Conservation (phyloP, 2,329 filamentous ascomycete species). For the Ophiosphaerella korrae region DNA sequence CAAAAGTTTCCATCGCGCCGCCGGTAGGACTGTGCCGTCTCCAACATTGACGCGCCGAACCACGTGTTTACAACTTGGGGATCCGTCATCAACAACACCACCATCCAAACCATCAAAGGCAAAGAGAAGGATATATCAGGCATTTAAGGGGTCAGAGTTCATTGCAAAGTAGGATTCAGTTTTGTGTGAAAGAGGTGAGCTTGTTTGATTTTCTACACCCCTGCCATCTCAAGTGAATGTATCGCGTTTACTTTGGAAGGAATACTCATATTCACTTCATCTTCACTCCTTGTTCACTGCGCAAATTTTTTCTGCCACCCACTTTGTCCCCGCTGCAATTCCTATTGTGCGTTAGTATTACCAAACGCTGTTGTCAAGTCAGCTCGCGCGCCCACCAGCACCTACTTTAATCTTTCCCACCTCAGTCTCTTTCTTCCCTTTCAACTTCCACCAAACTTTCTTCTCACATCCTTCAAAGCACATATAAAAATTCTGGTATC, state of each 20-base stretch:
- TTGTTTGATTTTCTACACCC: conserved; percentile 5
- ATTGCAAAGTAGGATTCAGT: conserved; percentile 5
- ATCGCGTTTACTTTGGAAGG: conserved; percentile 3
- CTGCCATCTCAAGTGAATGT: conserved; percentile 7
- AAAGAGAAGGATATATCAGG: conserved; percentile 8
- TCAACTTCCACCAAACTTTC: neutral
- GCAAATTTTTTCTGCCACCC: neutral
- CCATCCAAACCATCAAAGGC: conserved; percentile 11
- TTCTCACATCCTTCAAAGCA: neutral
- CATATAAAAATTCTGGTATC: neutral
- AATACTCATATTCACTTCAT: neutral
- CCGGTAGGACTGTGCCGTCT: conserved; percentile 13
- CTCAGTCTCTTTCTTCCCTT: neutral
- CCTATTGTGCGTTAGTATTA: conserved; percentile 8
- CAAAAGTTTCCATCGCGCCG: conserved; percentile 7
- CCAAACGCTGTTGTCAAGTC: no score
- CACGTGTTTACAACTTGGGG: conserved; percentile 7
- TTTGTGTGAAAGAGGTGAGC: conserved; percentile 4
- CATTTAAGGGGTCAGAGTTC: neutral
- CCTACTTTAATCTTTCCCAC: neutral
- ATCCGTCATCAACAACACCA: conserved; percentile 14
- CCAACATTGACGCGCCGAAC: conserved; percentile 32
- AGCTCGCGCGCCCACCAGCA: no score
- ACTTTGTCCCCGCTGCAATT: conserved; percentile 4
- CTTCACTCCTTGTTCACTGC: neutral